Base-by-base conservation (phyloP, 2,329 filamentous ascomycete genomes). In the Exophiala dermatitidis region DNA sequence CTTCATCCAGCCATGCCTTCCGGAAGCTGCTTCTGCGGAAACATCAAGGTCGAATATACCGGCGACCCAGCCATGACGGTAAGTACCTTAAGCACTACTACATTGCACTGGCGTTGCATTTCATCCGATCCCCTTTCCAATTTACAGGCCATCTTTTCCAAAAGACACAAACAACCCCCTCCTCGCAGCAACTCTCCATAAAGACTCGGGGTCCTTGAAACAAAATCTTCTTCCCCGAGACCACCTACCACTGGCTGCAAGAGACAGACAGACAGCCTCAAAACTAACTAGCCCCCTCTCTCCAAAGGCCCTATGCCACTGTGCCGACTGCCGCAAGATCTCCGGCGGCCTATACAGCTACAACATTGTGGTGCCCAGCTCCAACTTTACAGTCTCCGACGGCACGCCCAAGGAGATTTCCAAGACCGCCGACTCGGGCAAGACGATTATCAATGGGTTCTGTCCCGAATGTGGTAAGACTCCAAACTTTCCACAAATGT, bases 321-420 rank as follows among this genome's bases (percentile, higher is more conserved):
- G 69, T 52, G 32, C 48, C n/a, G 69, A 70, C 53, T 72, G 69
- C 60, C 67, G 69, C 50, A 71, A 71, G 54, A 61, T 71, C 3
- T 67, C 67, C 0, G 68, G 69, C 1, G 44, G 54, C 2, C 53
- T 56, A n/a, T 70, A 60, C 48, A 62, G 60, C 31, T 67, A 66
- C 46, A 69, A 55, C 50, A 62, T 66, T n/a, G 49, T 70, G 26
- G 53, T 69, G 53, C 64, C 67, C 29, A 58, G 10, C 3, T 41
- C 56, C 0, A 62, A 69, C 4, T 51, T 71, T 31, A 60, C 63
- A 1, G 43, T 70, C 53, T 48, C 62, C 1, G 36, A 37, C 19
- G 69, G 69, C 6, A 69, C 6, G 5, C 66, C 68, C 0, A 70
- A 69, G 52, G 67, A 62, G 59, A 60, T 70, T 19, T 48, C 61